Percentiles rank a stretch among this genome's conserved stretches.
Conservation (phyloP, 345 rosid genomes). For the Linum lewisii region DNA sequence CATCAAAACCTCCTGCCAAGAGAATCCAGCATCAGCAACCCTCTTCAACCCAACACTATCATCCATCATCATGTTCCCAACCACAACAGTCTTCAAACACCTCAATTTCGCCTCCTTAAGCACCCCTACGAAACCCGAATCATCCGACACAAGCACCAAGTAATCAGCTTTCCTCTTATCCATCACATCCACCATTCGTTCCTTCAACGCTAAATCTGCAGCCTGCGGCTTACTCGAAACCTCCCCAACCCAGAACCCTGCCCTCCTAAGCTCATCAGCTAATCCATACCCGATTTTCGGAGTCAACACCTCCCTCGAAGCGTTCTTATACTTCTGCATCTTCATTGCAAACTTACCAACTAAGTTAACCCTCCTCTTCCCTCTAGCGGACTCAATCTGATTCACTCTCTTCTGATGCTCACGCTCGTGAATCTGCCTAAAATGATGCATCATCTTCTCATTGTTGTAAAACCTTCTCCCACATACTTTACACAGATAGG, state of each 20-base stretch:
- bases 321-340: slow-evolving; percentile 70
- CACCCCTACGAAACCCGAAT: slow-evolving; percentile 58
- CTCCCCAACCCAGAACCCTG: slow-evolving; percentile 57
- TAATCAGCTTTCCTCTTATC: slow-evolving; percentile 64
- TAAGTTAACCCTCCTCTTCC: slow-evolving; percentile 62
- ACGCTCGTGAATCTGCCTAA: slow-evolving; percentile 70
- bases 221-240: slow-evolving; percentile 72
- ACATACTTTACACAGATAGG: slow-evolving; percentile 61
- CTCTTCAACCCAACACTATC: slow-evolving; percentile 58
- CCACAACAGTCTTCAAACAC: slow-evolving; percentile 71
- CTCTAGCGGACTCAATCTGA: slow-evolving; percentile 74
- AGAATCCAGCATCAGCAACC: slow-evolving; percentile 61
- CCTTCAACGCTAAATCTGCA: slow-evolving; percentile 57
- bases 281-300: slow-evolving; percentile 66
- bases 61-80: slow-evolving; percentile 46
- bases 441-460: slow-evolving; percentile 64
- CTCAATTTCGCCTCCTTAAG: slow-evolving; percentile 62
- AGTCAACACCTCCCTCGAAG: slow-evolving; percentile 39
- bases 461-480: slow-evolving; percentile 62
- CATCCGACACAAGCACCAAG: slow-evolving; percentile 75
- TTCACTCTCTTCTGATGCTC: slow-evolving; percentile 71
- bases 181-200: slow-evolving; percentile 66
- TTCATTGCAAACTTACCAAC: slow-evolving; percentile 66
- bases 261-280: slow-evolving; percentile 63
- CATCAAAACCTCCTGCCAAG: slow-evolving; percentile 73